Base-by-base conservation (phyloP, 108 stramenopile genomes). In the Stephanodiscus triporus region DNA sequence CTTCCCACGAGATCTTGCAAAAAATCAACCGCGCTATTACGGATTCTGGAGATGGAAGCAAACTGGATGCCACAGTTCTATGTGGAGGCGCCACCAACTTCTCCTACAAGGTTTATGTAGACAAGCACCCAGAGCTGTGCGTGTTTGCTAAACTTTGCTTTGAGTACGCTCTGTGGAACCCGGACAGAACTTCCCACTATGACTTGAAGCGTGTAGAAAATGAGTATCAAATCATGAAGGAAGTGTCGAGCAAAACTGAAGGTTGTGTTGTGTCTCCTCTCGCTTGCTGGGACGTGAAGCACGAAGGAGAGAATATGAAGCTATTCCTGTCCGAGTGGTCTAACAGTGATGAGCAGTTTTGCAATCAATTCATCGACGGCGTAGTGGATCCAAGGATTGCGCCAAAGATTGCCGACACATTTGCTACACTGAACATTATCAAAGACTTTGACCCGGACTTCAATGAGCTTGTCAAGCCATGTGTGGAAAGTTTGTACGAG, bases 311-410 rank as follows among this genome's bases (percentile, higher is more conserved):
- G 38, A 36, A 78, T 40, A 84, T 84, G 82, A 86, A 86, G 55
- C 37, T 86, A 14, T 40, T 88, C 19, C 77, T 86, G 5, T 77
- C 77, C 0, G 69, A 84, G 40, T 86, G 81, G 84, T 79, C 83
- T 0, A 75, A 72, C n/a, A 71, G 71, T 13, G 76, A 87, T 40
- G 81, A 82, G 58, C 83, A 84, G 38, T 74, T 70, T 10, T 51
- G 40, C 70, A 69, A 85, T 32, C 85, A 86, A 42, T 83, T 76
- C 43, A 77, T 86, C 30, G 74, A 83, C 47, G 87, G 87, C 5
- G 53, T 63, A 8, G 81, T 88, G 7, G 87, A 88, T 70, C 47
- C 55, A 11, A 57, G 87, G 17, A 48, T 84, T 26, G 63, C 82
- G n/a, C 80, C 77, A 3, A 67, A 84, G 47, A 22, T 81, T 26